Evolutionary conservation across 2,329 filamentous ascomycete species (phyloP).

Genomic region (Juglanconis oblonga): DNA sequence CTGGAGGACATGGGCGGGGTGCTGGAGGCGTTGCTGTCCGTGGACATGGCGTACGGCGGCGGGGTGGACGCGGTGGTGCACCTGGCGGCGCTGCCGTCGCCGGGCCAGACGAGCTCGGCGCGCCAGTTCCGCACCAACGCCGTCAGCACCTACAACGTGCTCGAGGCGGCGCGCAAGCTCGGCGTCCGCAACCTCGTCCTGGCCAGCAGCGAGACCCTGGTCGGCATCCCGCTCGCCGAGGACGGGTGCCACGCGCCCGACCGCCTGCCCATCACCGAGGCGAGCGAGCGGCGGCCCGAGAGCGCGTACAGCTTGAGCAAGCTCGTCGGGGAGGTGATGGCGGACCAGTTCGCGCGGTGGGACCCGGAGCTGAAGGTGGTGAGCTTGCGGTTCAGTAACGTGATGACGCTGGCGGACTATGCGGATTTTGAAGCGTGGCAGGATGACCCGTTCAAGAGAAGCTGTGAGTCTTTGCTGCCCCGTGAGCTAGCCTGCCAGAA

Average conservation of each 20-base stretch:
- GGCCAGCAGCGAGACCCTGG: constrained; percentile 14
- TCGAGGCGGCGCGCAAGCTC: constrained; percentile 16
- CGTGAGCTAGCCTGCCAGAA: too few relatives aligned
- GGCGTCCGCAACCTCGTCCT: constrained; percentile 14
- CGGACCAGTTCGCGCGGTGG: constrained; percentile 16
- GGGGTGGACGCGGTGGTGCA: constrained; percentile 13
- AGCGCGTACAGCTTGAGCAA: constrained; percentile 17
- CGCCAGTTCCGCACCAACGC: constrained; percentile 18
- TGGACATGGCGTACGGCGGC: constrained; percentile 15
- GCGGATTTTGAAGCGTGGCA: constrained; percentile 15
- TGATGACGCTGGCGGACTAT: constrained; percentile 13
- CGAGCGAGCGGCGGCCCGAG: constrained; percentile 15
- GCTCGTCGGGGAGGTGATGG: constrained; percentile 14
- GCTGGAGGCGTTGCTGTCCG: constrained; percentile 13
- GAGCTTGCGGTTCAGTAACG: constrained; percentile 13
- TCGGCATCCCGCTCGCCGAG: constrained; percentile 17
- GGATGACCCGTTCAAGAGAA: constrained; percentile 8
- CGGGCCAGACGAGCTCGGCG: constrained; percentile 14
- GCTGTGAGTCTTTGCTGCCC: background rate
- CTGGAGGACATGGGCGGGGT: constrained; percentile 18
- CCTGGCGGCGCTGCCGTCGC: constrained; percentile 14
- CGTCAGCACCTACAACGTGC: constrained; percentile 18
- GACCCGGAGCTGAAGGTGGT: constrained; percentile 15
- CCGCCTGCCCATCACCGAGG: constrained; percentile 15
- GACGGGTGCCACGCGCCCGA: constrained; percentile 14